Evolutionary conservation across 2,329 filamentous ascomycete species (phyloP).

Genomic region (Sphaerulina musiva): DNA sequence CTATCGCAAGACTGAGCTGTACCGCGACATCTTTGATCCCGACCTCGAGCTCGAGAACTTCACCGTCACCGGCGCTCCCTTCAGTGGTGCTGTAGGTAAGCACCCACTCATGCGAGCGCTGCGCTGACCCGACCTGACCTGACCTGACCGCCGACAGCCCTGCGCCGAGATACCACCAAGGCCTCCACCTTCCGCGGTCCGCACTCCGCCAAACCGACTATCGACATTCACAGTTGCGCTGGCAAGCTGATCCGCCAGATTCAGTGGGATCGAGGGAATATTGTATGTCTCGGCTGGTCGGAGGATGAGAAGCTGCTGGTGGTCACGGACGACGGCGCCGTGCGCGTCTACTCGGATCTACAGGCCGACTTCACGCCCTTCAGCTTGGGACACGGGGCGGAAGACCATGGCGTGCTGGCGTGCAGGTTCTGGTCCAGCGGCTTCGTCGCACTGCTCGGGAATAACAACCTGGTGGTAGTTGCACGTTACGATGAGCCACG

Average conservation of each 20-base stretch:
- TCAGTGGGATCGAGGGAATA: conserved; percentile 79
- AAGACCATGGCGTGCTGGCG: conserved; percentile 78
- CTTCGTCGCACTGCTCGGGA: conserved; percentile 85
- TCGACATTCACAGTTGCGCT: conserved; percentile 90
- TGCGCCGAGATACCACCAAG: conserved; percentile 84
- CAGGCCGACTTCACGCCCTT: conserved; percentile 94
- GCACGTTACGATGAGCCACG: conserved; percentile 84
- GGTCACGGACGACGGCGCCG: conserved; percentile 80
- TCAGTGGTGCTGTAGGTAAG: conserved; percentile 85
- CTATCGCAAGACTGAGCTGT: conserved; percentile 91
- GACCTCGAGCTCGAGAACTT: conserved; percentile 95
- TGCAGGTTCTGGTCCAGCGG: conserved; percentile 88
- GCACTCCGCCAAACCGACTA: conserved; percentile 68
- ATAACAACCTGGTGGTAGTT: conserved; percentile 83
- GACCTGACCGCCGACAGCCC: conserved; percentile 47
- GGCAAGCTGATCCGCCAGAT: conserved; percentile 64
- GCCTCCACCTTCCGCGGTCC: conserved; percentile 69
- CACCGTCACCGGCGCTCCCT: conserved; percentile 82
- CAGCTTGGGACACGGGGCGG: conserved; percentile 77
- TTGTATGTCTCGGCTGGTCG: conserved; percentile 90
- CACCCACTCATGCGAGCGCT: conserved; percentile 19
- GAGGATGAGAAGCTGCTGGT: conserved; percentile 89
- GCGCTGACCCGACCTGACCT: conserved; percentile 21
- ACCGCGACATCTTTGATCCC: conserved; percentile 86
- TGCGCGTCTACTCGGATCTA: conserved; percentile 84